Base-by-base conservation (phyloP, 805 yeast genomes). In the Wickerhamomyces bisporus region DNA sequence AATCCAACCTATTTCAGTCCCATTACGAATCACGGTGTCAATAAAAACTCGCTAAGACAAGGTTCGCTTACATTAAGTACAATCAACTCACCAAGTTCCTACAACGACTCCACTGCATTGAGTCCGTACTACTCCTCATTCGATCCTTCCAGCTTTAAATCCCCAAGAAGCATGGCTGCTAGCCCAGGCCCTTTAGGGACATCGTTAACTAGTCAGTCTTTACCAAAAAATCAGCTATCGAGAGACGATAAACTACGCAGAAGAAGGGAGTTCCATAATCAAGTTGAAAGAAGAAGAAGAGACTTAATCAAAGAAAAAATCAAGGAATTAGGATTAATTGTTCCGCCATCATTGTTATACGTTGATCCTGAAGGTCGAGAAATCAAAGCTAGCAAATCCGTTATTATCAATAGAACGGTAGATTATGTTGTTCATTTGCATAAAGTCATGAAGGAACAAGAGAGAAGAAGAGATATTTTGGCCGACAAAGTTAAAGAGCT, bases 241-340 rank as follows among this genome's bases (percentile, higher is more conserved):
- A 78, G 77, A 52, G 94, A 83, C 37, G 87, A 82, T 42, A 84
- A 83, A 53, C 58, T 84, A 38, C 75, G 78, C 43, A 71, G 95
- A 45, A 72, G 96, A 45, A 66, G 95, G 42, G 96, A 88, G 55
- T 81, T 87, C 44, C 98, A 89, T 60, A 89, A 89, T 56, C 96
- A 95, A 1, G 97, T 89, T 5, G 98, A 89, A 60, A 73, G 96
- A 51, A 71, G 96, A 49, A 73, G 98, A 55, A 71, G 98, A 45
- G 98, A 91, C 58, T 69, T 86, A 49, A 89, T 89, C 53, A 88
- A 89, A 57, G 94, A 85, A 53, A 79, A 86, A 51, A 88, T 89
- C 44, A 82, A 83, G 55, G 95, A 86, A 50, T 66, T 89, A 51
- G 91, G 95, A 1, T 62, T 73, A 18, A 67, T 89, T 34, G 84